Conservation (phyloP, 2,329 filamentous ascomycete genomes). For the Cladosporium halotolerans region DNA sequence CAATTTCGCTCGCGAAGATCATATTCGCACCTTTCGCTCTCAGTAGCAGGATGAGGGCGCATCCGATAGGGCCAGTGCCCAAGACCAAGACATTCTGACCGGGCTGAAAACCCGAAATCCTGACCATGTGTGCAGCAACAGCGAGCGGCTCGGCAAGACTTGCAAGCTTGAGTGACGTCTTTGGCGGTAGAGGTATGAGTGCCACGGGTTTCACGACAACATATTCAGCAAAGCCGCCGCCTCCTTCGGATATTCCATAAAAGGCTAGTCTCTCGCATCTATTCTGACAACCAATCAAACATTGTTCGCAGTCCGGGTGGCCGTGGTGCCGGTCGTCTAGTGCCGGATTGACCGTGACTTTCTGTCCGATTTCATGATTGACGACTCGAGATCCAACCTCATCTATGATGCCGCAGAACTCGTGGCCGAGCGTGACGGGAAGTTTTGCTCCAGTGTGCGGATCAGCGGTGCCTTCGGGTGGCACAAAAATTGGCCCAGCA, state of each 20-base stretch:
- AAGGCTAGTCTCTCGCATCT: conserved; percentile 11
- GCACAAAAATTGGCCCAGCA: conserved; percentile 17
- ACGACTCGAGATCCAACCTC: conserved; percentile 18
- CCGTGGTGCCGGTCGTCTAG: conserved; percentile 13
- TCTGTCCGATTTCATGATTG: conserved; percentile 11
- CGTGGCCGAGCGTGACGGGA: conserved; percentile 17
- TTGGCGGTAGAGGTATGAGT: conserved; percentile 9
- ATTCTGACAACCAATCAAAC: conserved; percentile 11
- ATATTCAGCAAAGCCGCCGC: conserved; percentile 31
- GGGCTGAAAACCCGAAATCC: conserved; percentile 5
- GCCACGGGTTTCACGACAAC: conserved; percentile 12
- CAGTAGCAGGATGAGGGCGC: conserved; percentile 13
- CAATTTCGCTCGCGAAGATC: conserved; percentile 14
- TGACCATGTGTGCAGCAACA: conserved; percentile 13
- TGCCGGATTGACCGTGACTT: conserved; percentile 15
- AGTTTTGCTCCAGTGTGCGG: conserved; percentile 13
- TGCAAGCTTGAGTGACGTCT: conserved; percentile 12
- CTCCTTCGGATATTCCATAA: conserved; percentile 3
- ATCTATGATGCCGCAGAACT: conserved; percentile 15
- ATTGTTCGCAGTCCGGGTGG: conserved; percentile 10
- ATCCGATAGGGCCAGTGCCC: conserved; percentile 15
- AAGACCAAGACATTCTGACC: conserved; percentile 14
- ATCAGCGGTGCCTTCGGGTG: conserved; percentile 12
- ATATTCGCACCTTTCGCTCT: conserved; percentile 10
- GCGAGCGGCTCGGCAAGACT: conserved; percentile 16